Evolutionary conservation across 345 rosid genomes (phyloP).

Genomic region (Cardamine resedifolia): DNA sequence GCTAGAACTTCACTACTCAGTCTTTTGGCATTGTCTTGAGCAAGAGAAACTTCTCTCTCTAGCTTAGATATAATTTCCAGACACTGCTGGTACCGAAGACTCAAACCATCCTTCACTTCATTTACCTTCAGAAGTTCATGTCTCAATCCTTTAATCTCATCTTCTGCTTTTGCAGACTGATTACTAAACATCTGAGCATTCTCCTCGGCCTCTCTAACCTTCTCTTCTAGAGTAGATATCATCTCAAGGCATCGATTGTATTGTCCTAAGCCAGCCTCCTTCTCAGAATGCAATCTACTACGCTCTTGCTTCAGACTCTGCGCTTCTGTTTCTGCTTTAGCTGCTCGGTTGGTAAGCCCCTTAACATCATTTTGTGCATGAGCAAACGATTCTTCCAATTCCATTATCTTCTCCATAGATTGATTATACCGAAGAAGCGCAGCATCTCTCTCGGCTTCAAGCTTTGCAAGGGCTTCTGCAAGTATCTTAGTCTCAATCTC

Average conservation of each 20-base stretch:
- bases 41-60: conserved; percentile 57
- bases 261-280: conserved; percentile 56
- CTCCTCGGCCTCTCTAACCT: conserved; percentile 61
- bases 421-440: conserved; percentile 63
- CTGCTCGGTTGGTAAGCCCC: conserved; percentile 50
- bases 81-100: conserved; percentile 58
- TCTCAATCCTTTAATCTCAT: conserved; percentile 56
- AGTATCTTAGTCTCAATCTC: conserved; percentile 70
- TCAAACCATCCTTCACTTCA: conserved; percentile 63
- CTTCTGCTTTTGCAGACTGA: conserved; percentile 59
- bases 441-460: conserved; percentile 77
- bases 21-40: conserved; percentile 55
- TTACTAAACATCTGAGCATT: conserved; percentile 48
- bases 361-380: conserved; percentile 51
- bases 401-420: conserved; percentile 62
- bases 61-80: conserved; percentile 61
- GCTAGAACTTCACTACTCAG: conserved; percentile 58
- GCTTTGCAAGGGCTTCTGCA: conserved; percentile 59
- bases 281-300: conserved; percentile 60
- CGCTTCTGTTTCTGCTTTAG: conserved; percentile 64
- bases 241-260: conserved; percentile 63
- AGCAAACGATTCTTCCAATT: conserved; percentile 48
- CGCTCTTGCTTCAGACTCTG: conserved; percentile 57
- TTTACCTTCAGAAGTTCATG: conserved; percentile 53
- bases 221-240: conserved; percentile 60